Conservation (phyloP, 1,139 yeast species). For the Ogataea hybrid region DNA sequence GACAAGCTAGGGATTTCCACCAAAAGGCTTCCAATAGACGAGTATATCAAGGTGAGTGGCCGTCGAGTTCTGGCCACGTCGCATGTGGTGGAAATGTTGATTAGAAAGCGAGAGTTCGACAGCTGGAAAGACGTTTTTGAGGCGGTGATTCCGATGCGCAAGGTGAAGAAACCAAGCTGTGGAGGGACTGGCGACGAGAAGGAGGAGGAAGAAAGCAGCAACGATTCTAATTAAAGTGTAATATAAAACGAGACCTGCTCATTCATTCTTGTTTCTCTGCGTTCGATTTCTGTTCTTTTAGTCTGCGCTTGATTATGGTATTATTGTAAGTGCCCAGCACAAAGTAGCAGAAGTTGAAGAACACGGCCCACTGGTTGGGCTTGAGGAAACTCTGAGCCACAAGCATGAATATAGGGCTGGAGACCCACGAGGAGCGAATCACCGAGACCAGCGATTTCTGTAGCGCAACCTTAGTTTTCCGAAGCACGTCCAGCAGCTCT, state of each 20-base stretch:
- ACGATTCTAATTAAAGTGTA: neutral
- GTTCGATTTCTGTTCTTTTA: constrained; percentile 7
- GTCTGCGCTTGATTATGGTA: constrained; percentile 35
- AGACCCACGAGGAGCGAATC: constrained; percentile 61
- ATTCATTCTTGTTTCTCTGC: neutral
- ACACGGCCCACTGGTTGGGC: constrained; percentile 82
- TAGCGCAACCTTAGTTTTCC: constrained; percentile 39
- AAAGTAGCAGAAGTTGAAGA: constrained; percentile 73
- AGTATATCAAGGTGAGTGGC: constrained; percentile 78
- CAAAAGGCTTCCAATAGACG: constrained; percentile 83
- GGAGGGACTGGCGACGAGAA: neutral
- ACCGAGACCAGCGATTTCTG: constrained; percentile 52
- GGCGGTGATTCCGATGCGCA: constrained; percentile 78
- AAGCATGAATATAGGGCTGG: constrained; percentile 60
- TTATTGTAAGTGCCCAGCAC: constrained; percentile 78
- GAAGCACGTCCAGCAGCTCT: constrained; percentile 30
- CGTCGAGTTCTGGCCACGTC: constrained; percentile 90
- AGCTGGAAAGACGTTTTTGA: constrained; percentile 91
- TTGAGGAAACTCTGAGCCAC: constrained; percentile 73
- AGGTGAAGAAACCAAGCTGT: constrained; percentile 35
- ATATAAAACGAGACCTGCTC: constrained; percentile 1
- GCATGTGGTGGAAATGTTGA: constrained; percentile 84
- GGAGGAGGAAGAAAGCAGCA: neutral
- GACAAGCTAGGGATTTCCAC: constrained; percentile 66
- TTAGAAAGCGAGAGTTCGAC: constrained; percentile 72